Evolutionary conservation across 371 early-diverging fungal species (phyloP).

Genomic region (Dinochytrium kinnereticum): DNA sequence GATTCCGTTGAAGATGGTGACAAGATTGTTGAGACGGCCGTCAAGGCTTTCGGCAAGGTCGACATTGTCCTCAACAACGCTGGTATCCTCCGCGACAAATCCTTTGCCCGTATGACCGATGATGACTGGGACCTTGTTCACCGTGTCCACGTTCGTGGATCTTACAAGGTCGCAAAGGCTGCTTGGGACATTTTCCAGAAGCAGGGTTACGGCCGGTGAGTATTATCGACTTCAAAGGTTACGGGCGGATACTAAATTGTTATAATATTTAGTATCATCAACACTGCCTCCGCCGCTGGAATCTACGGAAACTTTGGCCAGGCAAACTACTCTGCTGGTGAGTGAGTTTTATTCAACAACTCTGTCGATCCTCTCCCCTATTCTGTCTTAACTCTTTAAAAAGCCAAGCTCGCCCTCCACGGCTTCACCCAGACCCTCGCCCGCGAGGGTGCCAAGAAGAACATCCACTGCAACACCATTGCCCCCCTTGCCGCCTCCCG

Average conservation of each 20-base stretch:
- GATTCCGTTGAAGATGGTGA: constrained; percentile 96
- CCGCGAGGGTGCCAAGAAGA: constrained; percentile 91
- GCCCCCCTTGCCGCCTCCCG: constrained; percentile 97
- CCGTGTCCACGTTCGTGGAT: constrained; percentile 91
- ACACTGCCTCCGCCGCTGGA: constrained; percentile 77
- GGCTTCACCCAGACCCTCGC: constrained; percentile 92
- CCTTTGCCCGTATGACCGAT: constrained; percentile 94
- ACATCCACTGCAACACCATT: constrained; percentile 91
- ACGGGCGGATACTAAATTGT: background rate
- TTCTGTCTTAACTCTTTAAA: background rate
- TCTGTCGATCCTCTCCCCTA: background rate
- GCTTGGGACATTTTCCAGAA: constrained; percentile 96
- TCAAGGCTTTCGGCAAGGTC: constrained; percentile 93
- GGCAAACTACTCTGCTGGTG: constrained; percentile 69
- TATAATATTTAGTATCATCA: constrained; percentile 63
- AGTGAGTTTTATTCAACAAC: background rate
- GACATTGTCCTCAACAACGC: constrained; percentile 98
- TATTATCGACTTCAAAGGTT: background rate
- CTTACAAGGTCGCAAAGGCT: constrained; percentile 94
- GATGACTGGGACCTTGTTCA: constrained; percentile 95
- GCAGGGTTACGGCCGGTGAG: constrained; percentile 86
- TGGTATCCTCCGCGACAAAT: constrained; percentile 92
- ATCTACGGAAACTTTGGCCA: constrained; percentile 84
- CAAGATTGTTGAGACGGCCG: constrained; percentile 94
- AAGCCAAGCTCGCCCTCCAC: constrained; percentile 92